These are phyloP conservation scores for Paracoccidioides brasiliensis DNA, from an alignment of 2,329 filamentous ascomycete genomes.

Conservation along the genomic window DNA sequence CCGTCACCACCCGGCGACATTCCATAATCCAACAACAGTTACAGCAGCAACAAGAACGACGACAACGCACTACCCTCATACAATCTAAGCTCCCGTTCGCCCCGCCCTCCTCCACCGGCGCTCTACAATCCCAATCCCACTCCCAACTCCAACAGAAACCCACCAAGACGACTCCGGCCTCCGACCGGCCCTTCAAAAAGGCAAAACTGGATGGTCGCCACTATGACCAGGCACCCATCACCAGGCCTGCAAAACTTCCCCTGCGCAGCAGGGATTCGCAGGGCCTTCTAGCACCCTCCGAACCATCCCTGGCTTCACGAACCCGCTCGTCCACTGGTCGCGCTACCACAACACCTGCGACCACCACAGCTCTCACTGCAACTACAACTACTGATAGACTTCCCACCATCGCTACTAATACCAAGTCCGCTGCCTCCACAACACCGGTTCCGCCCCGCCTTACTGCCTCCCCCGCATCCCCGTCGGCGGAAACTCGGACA, in stretches of 20 bases:
- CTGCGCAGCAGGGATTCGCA: slow-evolving; percentile 17
- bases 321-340: background rate
- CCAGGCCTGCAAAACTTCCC: slow-evolving; percentile 11
- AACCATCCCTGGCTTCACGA: background rate
- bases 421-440: background rate
- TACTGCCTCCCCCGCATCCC: background rate
- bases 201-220: slow-evolving; percentile 11
- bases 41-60: slow-evolving; percentile 5
- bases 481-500: slow-evolving; percentile 11
- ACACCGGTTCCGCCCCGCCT: background rate
- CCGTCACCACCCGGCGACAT: background rate
- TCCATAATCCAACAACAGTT: slow-evolving; percentile 4
- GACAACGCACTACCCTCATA: background rate
- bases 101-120: slow-evolving; percentile 5
- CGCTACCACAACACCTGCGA: background rate
- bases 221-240: slow-evolving; percentile 7
- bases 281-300: slow-evolving; percentile 14
- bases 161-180: background rate
- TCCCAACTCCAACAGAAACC: background rate
- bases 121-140: slow-evolving; percentile 3
- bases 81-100: background rate
- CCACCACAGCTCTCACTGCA: background rate
- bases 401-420: background rate
- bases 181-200: slow-evolving; percentile 8
- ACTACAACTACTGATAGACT: background rate